Percentiles rank a stretch among this genome's conserved stretches.
phyloP scores from a whole-genome alignment of 805 yeast species.

The Lipomyces orientalis region DNA sequence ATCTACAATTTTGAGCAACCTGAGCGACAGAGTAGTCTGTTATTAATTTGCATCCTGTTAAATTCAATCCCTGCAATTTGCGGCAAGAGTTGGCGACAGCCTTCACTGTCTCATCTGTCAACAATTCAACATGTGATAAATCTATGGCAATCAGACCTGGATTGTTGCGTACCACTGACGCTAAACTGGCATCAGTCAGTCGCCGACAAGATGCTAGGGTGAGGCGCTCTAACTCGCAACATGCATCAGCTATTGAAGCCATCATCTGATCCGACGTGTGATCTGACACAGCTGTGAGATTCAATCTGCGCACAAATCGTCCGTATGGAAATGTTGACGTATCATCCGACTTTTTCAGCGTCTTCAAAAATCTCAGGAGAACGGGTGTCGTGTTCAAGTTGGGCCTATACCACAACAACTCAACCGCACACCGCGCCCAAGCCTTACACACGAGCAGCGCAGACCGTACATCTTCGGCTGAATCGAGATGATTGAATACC shows the following conservation, averaged over 20 bases:
- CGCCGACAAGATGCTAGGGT: constrained; percentile 81
- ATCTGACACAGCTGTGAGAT: constrained; percentile 74
- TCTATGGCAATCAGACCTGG: constrained; percentile 81
- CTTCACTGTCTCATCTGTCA: constrained; percentile 70
- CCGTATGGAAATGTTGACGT: constrained; percentile 66
- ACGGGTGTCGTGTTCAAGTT: constrained; percentile 59
- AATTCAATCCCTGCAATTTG: constrained; percentile 85
- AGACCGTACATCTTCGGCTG: constrained; percentile 26
- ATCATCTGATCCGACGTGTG: constrained; percentile 69
- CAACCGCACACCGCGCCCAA: constrained; percentile 80
- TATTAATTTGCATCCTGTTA: constrained; percentile 80
- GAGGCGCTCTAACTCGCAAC: constrained; percentile 80
- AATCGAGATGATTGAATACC: constrained; percentile 24
- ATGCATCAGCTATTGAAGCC: constrained; percentile 60
- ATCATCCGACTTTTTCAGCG: constrained; percentile 58
- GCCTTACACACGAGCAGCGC: constrained; percentile 71
- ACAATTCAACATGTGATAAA: constrained; percentile 73
- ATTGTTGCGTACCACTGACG: constrained; percentile 67
- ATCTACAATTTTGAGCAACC: constrained; percentile 67
- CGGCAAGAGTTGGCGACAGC: constrained; percentile 74
- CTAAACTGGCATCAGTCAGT: constrained; percentile 65
- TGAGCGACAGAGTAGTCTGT: constrained; percentile 65
- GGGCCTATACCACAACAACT: constrained; percentile 88
- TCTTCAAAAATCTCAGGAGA: constrained; percentile 58
- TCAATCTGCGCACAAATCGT: constrained; percentile 74